Evolutionary conservation across 1,139 yeast genomes (phyloP), one percentile per base, ranked within the genome.

Genomic region (Hyphopichia buzzinii): DNA sequence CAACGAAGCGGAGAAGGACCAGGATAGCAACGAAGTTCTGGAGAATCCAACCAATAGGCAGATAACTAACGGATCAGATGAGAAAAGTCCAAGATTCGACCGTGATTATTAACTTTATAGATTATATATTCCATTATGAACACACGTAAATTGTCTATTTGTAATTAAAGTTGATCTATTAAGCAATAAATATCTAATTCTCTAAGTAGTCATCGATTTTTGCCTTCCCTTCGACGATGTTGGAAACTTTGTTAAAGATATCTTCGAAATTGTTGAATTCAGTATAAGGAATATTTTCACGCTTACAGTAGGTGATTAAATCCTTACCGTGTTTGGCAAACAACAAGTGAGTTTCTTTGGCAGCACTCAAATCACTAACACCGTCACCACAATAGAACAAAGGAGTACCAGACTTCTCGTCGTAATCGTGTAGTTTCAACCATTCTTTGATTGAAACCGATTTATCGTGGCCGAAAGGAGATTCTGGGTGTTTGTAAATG

Each of bases 321-420:
- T 92, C 98, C 52, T 84, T 81, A 33, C 97, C 98, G 46, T 80
- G 79, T 66, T 89, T 92, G 37, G 98, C 98, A 62, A 92, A 92
- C 49, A 92, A 68, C 50, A 90, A 70, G 59, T 94, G 90, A 34
- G 98, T 89, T 59, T 92, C 97, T 55, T 84, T 82, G 23, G 97
- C 97, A 17, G 98, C 98, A 42, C 89, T 80, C 48, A 92, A 71
- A 59, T 92, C 99, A 37, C 95, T 83, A 21, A 92, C 97, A 42
- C 99, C 99, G 57, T 92, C 98, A 39, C 98, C 98, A 55, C 95
- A 86, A 69, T 92, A 92, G 58, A 90, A 86, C 50, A 89, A 71
- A 31, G 71, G 67, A 8, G 92, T 89, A 8, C 45, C 37, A 23
- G 44, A 42, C 8, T 46, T 36, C 13, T 54, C 46, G 29, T 54